These are phyloP conservation scores for Erysimum cheiranthoides DNA, from an alignment of 345 rosid species.

Conservation along the genomic window DNA sequence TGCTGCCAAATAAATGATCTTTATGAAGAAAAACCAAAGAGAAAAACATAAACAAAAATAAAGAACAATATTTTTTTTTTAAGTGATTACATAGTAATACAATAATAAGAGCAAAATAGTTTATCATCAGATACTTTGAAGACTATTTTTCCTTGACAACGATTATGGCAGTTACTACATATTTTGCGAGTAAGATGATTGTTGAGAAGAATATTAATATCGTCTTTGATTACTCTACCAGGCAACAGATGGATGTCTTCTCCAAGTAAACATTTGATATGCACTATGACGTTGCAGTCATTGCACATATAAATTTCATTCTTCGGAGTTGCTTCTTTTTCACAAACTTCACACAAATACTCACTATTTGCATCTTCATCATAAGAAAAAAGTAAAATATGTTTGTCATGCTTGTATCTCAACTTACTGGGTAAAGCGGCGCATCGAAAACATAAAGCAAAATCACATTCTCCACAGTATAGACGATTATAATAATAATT, in stretches of 20 bases:
- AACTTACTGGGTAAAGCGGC: slow-evolving; percentile 3
- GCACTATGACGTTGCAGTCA: not conserved
- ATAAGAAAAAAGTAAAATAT: slow-evolving; percentile 17
- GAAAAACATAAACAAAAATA: not conserved
- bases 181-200: not conserved
- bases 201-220: not conserved
- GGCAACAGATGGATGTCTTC: not conserved
- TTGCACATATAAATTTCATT: slow-evolving; percentile 9
- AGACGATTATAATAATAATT: no score
- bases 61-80: not conserved
- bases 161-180: not conserved
- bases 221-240: no score
- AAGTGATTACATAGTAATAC: no score
- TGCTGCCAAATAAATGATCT: not conserved
- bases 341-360: slow-evolving; percentile 6
- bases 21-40: not conserved
- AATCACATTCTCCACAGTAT: slow-evolving; percentile 22
- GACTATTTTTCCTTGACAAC: not conserved
- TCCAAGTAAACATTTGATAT: not conserved
- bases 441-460: not conserved
- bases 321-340: not conserved
- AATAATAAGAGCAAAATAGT: no score
- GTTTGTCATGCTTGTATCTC: slow-evolving; percentile 25
- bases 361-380: not conserved
- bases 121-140: no score